These are phyloP conservation scores for Carex kokanica DNA, from an alignment of 176 grass and related monocot species.

Conservation along the genomic window DNA sequence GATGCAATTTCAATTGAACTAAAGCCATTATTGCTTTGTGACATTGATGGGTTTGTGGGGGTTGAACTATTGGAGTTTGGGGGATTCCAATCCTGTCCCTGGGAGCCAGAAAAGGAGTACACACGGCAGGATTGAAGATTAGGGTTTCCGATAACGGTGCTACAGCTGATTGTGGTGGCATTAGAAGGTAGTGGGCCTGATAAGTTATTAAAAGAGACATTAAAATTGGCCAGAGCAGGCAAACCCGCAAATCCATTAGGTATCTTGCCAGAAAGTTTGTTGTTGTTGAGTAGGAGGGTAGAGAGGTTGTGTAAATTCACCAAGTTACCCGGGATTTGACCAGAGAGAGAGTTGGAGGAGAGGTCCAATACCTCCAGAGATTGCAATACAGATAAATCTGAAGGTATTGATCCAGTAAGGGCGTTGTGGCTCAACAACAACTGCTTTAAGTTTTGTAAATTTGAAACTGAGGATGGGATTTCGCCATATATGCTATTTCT, in stretches of 20 bases:
- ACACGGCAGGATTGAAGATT: constrained; percentile 75
- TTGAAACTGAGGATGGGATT: constrained; percentile 59
- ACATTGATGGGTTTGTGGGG: constrained; percentile 26
- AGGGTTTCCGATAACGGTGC: constrained; percentile 81
- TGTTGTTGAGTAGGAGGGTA: constrained; percentile 72
- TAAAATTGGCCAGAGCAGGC: constrained; percentile 57
- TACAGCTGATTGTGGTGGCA: constrained; percentile 64
- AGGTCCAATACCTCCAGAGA: constrained; percentile 78
- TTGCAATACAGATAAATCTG: constrained; percentile 41
- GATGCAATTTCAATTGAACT: constrained; percentile 93
- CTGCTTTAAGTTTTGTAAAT: constrained; percentile 43
- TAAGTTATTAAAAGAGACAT: constrained; percentile 97
- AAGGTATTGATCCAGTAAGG: constrained; percentile 72
- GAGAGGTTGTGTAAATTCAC: constrained; percentile 66
- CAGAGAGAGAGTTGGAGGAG: constrained; percentile 70
- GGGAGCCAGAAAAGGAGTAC: constrained; percentile 64
- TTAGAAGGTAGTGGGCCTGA: constrained; percentile 76
- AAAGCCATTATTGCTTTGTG: constrained; percentile 55
- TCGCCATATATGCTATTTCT: constrained; percentile 57
- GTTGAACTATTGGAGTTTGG: constrained; percentile 43
- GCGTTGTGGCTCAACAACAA: constrained; percentile 70
- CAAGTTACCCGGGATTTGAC: constrained; percentile 63
- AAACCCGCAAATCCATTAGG: constrained; percentile 54
- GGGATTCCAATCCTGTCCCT: constrained; percentile 43
- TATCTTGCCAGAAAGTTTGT: constrained; percentile 84